Base-by-base conservation (phyloP, 1,284 basidiomycete species). In the Porogramme epimiltina region DNA sequence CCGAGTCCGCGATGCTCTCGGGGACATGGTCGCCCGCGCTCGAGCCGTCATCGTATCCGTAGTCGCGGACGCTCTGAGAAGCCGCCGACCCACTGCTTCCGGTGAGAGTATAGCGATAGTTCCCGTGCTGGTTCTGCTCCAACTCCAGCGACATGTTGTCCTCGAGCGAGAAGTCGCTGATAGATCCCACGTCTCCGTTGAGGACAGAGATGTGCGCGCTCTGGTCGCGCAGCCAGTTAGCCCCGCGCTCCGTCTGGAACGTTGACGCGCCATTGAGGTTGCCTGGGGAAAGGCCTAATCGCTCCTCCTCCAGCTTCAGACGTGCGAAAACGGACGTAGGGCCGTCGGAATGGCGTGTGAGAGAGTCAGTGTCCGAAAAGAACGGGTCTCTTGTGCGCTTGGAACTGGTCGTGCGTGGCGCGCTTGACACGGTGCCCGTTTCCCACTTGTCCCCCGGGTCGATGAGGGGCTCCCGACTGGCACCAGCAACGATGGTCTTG, bases 141-240 rank as follows among this genome's bases (percentile, higher is more conserved):
- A 92, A 66, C 1, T 81, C 82, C 24, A 92, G 74, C 26, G 76
- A 75, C 10, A 56, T 41, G 3, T 54, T 55, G 40, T 65, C 64
- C 33, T 67, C 65, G 4, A 52, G 47, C 2, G 62, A 62, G 36
- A 56, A 49, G 15, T 59, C 57, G 47, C 57, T 59, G 41, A 59
- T 33, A 8, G 57, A 59, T 6, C 42, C 15, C 10, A 42, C 47
- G 23, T 59, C 57, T 16, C 54, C 54, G 23, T 54, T 49, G 15
- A 59, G 43, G 8, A 80, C 79, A 51, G 87, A 75, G 0, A 76
- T 74, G 8, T 84, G 79, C 37, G 82, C 79, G 47, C 82, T 90
- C 69, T 95, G 93, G 56, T 94, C 91, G 25, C 81, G 79, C 38
- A 95, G 69, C 93, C 93, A 95, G 37, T 86, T 80, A 3, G 82